phyloP scores from a whole-genome alignment of 2,329 filamentous ascomycete species.

The Phaeosphaeriaceae sp. region DNA sequence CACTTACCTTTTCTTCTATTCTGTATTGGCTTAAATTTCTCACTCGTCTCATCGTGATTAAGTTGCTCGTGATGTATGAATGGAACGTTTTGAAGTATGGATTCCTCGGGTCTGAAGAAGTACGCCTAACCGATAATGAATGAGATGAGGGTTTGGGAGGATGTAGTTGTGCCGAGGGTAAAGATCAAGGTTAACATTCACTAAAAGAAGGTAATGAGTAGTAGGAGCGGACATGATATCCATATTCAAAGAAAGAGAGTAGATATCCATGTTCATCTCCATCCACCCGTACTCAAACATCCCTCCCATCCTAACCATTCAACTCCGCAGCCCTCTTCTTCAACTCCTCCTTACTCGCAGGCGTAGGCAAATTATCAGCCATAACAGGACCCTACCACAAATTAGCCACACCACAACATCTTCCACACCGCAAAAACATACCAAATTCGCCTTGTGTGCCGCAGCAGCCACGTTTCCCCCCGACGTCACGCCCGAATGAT shows the following conservation, averaged over 20 bases:
- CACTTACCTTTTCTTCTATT: too few relatives aligned
- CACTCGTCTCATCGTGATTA: too few relatives aligned
- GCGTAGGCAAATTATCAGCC: conserved; percentile 52
- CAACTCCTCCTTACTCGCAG: conserved; percentile 57
- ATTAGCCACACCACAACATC: conserved; percentile 11
- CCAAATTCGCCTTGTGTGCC: conserved; percentile 52
- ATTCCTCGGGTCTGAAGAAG: too few relatives aligned
- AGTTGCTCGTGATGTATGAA: too few relatives aligned
- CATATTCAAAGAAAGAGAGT: background rate
- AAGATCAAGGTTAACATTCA: too few relatives aligned
- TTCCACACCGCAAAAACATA: conserved; percentile 23
- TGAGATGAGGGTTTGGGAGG: too few relatives aligned
- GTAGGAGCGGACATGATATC: background rate
- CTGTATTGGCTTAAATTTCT: too few relatives aligned
- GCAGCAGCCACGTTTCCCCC: conserved; percentile 43
- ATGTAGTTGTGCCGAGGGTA: too few relatives aligned
- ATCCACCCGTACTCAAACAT: background rate
- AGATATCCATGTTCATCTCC: background rate
- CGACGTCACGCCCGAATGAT: conserved; percentile 38
- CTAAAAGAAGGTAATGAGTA: too few relatives aligned
- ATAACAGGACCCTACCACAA: conserved; percentile 51
- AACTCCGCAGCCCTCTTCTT: conserved; percentile 58
- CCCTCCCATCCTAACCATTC: conserved; percentile 49
- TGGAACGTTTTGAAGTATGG: too few relatives aligned
- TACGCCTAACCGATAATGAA: too few relatives aligned